Evolutionary conservation across 352 stramenopile species (phyloP).

Genomic region (Albugo candida): DNA sequence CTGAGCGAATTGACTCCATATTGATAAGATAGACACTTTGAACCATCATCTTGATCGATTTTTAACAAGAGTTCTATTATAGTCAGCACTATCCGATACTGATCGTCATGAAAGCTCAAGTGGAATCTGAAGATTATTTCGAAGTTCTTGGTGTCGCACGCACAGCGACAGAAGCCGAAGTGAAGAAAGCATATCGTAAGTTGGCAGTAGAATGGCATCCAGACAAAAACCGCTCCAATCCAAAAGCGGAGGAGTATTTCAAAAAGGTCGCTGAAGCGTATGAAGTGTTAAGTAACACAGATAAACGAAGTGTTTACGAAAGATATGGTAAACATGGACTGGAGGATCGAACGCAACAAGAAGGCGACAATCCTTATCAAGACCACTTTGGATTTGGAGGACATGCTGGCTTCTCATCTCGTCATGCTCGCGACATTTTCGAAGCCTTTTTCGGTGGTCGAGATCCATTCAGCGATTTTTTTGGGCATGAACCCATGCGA

Average conservation of each 20-base stretch:
- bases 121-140: slow-evolving; percentile 58
- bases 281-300: slow-evolving; percentile 60
- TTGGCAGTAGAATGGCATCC: slow-evolving; percentile 80
- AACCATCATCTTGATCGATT: too few species aligned
- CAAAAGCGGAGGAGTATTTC: slow-evolving; percentile 76
- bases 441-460: slow-evolving; percentile 39
- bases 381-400: slow-evolving; percentile 15
- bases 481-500: slow-evolving; percentile 7
- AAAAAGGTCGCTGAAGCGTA: slow-evolving; percentile 82
- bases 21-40: too few species aligned
- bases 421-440: slow-evolving; percentile 51
- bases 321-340: slow-evolving; percentile 18
- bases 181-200: slow-evolving; percentile 38
- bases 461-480: slow-evolving; percentile 40
- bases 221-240: slow-evolving; percentile 80
- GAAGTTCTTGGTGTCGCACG: slow-evolving; percentile 25
- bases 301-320: slow-evolving; percentile 39
- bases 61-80: too few species aligned
- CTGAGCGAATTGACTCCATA: too few species aligned
- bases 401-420: slow-evolving; percentile 17
- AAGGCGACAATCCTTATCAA: slow-evolving; percentile 1
- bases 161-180: slow-evolving; percentile 21
- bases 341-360: background rate
- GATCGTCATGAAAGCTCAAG: too few species aligned
- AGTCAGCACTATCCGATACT: too few species aligned